These are phyloP conservation scores for Neurospora discreta DNA, from an alignment of 495 filamentous ascomycete genomes.

Conservation along the genomic window DNA sequence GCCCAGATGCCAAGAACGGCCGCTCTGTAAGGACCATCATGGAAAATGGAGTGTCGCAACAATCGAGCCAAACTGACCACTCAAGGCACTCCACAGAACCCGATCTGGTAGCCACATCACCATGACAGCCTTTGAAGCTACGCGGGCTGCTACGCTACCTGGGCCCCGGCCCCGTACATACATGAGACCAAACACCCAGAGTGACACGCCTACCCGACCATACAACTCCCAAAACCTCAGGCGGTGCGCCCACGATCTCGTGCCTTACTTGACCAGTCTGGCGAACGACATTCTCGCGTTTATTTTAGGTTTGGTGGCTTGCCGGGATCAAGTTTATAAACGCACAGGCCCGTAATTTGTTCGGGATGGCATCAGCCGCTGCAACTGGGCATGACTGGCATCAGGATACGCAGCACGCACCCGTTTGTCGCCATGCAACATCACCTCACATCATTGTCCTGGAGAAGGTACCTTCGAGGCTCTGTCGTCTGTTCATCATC, in stretches of 20 bases:
- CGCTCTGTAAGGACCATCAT: neutral
- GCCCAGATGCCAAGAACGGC: neutral
- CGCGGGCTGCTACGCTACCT: neutral
- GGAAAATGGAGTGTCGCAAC: neutral
- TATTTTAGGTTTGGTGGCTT: conserved; percentile 13
- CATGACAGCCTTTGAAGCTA: neutral
- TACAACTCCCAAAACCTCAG: neutral
- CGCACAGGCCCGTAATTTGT: conserved; percentile 4
- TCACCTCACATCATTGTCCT: neutral
- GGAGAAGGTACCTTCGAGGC: neutral
- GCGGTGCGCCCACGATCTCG: neutral
- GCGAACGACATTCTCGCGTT: conserved; percentile 3
- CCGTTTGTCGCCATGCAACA: neutral
- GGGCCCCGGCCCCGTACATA: neutral
- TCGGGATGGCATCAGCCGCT: conserved; percentile 14
- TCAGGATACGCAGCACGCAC: neutral
- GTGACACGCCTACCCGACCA: neutral
- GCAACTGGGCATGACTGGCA: conserved; percentile 2
- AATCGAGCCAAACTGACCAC: neutral
- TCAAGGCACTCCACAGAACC: neutral
- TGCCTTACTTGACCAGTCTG: neutral
- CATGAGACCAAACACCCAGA: neutral
- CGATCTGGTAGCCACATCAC: neutral
- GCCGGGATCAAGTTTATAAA: neutral
- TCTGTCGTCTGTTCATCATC: neutral